Evolutionary conservation across 2,329 filamentous ascomycete genomes (phyloP), one percentile per base, ranked within the genome.

Genomic region (Microcyclosporella mali): DNA sequence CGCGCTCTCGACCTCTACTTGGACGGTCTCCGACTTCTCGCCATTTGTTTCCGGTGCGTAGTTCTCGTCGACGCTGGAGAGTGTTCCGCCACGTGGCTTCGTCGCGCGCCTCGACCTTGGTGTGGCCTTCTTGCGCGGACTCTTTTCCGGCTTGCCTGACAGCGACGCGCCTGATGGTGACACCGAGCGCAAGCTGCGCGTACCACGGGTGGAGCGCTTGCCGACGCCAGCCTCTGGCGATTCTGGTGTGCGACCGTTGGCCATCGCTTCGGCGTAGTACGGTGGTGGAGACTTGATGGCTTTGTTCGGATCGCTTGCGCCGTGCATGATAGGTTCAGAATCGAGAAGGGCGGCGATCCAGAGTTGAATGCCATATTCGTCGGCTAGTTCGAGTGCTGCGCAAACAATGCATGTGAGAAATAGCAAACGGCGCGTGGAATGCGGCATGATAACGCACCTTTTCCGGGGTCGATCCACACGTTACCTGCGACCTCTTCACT

Each of bases 291-390:
- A 81, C 12, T 77, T 69, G 53, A 95, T 95, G 48, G 75, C 78
- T 76, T 42, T 86, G 77, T 55, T 59, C 6, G 57, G 54, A 52
- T 82, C 83, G 52, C 79, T 79, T 18, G 77, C 72, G 40, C 73
- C 75, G 59, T 78, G 77, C 35, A 72, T 72, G 47, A 97, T 94
- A 19, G 88, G 83, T 50, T 83, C 72, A n/a, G 88, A 81, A 62
- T 97, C 90, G 37, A 98, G 77, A 14, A 98, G 76, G n/a, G 92
- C 92, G 43, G 80, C 80, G 55, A 98, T 87, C 92, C 92, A 98
- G 33, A 84, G 74, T 37, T 76, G 68, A 65, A 97, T 88, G 43
- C 79, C 75, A 65, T 97, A 98, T 66, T 97, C 89, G 34, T 85
- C 81, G 39, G 90, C 86, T 10, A 98, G 76, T 45, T 78, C 70